A percentile compares a stretch with the other conserved stretches of the same genome.
Evolutionary conservation across 2,329 filamentous ascomycete genomes (phyloP).

Genomic region (Geosmithia flava): DNA sequence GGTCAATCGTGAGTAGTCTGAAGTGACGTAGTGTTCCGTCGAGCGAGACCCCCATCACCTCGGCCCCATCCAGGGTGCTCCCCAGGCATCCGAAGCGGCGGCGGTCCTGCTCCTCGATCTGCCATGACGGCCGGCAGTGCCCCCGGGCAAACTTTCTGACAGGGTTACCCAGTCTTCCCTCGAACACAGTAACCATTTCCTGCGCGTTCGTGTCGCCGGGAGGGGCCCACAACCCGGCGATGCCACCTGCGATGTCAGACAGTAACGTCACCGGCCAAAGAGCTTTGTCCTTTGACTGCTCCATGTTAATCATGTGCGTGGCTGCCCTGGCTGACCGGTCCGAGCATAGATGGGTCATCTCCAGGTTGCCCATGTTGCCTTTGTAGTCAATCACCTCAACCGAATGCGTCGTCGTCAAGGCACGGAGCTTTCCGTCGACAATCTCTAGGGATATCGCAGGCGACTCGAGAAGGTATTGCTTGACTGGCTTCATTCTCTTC

Average conservation of each 20-base stretch:
- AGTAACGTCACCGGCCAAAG: constrained; percentile 31
- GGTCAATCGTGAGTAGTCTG: constrained; percentile 45
- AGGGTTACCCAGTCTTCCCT: constrained; percentile 41
- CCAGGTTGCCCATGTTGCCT: constrained; percentile 17
- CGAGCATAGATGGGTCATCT: constrained; percentile 28
- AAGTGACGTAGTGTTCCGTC: constrained; percentile 63
- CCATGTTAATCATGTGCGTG: constrained; percentile 33
- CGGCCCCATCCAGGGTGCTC: constrained; percentile 29
- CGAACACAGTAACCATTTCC: constrained; percentile 37
- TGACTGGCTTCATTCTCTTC: constrained; percentile 36
- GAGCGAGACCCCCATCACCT: constrained; percentile 52
- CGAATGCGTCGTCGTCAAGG: constrained; percentile 40
- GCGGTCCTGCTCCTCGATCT: constrained; percentile 14
- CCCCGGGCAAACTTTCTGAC: constrained; percentile 43
- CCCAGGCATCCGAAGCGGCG: constrained; percentile 29
- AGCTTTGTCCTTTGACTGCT: constrained; percentile 13
- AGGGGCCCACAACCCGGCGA: constrained; percentile 39
- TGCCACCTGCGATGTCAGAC: constrained; percentile 30
- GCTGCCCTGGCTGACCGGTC: constrained; percentile 32
- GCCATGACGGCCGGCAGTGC: constrained; percentile 40
- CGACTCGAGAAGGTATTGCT: constrained; percentile 36
- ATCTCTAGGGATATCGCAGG: constrained; percentile 36
- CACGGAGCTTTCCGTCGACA: constrained; percentile 33
- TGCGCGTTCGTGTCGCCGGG: constrained; percentile 21
- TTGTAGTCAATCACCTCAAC: constrained; percentile 39